phyloP scores from a whole-genome alignment of 805 yeast genomes.

The Maudiozyma barnettii region DNA sequence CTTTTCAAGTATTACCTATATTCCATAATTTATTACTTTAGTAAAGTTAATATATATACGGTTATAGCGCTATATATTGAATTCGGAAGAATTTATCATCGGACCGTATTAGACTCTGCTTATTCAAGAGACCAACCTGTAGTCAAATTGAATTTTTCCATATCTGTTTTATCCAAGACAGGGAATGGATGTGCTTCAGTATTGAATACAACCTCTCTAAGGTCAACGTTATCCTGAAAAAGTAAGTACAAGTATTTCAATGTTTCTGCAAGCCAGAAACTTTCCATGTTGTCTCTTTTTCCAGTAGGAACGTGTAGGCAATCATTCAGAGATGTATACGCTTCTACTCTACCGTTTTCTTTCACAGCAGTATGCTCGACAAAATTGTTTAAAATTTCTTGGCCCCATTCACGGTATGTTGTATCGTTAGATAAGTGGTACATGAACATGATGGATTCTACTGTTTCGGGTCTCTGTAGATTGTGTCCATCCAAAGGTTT shows the following conservation, averaged over 20 bases:
- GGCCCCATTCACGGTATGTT: conserved; percentile 82
- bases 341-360: conserved; percentile 24
- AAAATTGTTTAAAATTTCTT: conserved; percentile 70
- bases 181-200: conserved; percentile 95
- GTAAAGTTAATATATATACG: no score
- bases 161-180: conserved; percentile 30
- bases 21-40: no score
- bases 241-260: conserved; percentile 73
- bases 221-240: conserved; percentile 65
- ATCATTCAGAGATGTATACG: conserved; percentile 55
- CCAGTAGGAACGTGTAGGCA: conserved; percentile 49
- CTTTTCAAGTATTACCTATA: no score
- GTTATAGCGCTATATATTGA: background rate
- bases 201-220: conserved; percentile 67
- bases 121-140: conserved; percentile 22
- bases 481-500: conserved; percentile 72
- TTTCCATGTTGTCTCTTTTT: conserved; percentile 67
- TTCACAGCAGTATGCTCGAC: conserved; percentile 46
- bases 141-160: conserved; percentile 13
- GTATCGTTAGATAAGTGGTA: conserved; percentile 73
- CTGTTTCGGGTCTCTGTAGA: conserved; percentile 89
- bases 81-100: background rate
- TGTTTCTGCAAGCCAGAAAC: conserved; percentile 92
- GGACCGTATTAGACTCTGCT: background rate
- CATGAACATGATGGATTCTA: conserved; percentile 73